Evolutionary conservation across 1,284 basidiomycete species (phyloP).

Genomic region (Volvariella volvacea): DNA sequence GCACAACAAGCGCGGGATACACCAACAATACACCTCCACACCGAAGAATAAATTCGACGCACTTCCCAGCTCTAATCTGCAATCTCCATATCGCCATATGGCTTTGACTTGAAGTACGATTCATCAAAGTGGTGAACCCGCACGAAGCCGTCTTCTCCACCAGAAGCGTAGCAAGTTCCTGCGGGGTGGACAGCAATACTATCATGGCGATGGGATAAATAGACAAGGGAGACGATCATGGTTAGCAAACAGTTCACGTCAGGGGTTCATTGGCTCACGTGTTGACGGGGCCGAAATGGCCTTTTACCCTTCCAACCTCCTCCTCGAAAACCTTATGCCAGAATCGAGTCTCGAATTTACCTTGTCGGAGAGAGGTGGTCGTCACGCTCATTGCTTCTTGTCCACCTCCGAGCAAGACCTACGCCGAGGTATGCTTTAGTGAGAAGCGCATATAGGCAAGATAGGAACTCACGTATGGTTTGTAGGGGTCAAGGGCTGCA

Average conservation of each 20-base stretch:
- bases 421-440: conserved; percentile 7
- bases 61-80: conserved; percentile 47
- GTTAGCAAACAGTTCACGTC: too few relatives aligned
- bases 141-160: conserved; percentile 95
- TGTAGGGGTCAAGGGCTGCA: conserved; percentile 78
- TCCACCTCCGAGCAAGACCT: conserved; percentile 91
- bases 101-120: conserved; percentile 82
- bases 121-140: conserved; percentile 91
- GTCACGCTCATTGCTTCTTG: conserved; percentile 99
- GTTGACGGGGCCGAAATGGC: conserved; percentile 97
- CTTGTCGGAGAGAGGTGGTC: conserved; percentile 88
- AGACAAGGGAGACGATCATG: background rate
- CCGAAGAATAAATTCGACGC: too few relatives aligned
- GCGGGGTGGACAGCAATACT: conserved; percentile 90
- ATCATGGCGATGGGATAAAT: background rate
- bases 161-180: conserved; percentile 88
- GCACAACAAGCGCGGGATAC: too few relatives aligned
- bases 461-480: conserved; percentile 64
- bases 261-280: conserved; percentile 54
- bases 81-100: conserved; percentile 86
- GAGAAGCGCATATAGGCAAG: background rate
- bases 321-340: conserved; percentile 99
- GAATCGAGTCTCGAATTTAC: conserved; percentile 97
- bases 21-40: too few relatives aligned
- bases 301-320: conserved; percentile 95